Evolutionary conservation across 352 stramenopile genomes (phyloP), one percentile per base, ranked within the genome.

Genomic region (Phytophthora sp.): DNA sequence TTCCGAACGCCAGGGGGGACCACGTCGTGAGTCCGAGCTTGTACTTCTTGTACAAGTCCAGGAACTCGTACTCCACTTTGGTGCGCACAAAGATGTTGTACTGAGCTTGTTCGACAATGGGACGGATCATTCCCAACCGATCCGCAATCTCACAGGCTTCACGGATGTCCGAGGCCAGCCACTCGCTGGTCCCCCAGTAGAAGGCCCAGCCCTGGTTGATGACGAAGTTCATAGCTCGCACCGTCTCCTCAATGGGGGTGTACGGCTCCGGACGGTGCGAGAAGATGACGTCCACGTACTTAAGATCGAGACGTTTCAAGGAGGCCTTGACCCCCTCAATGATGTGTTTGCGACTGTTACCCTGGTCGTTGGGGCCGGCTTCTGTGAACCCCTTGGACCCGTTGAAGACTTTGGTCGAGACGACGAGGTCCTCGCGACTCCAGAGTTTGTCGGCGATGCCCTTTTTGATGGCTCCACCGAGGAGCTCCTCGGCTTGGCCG

Each of bases 231-330:
- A 93, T 91, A n/a, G 80, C 76, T 15, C 84, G 76, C 8, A 70
- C 62, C 6, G 45, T 70, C 41, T 91, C 85, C 51, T 91, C 80
- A 15, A 89, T 86, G 1, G 83, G 79, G 20, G 76, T 87, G 33
- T 54, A 59, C 9, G 75, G 69, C 46, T 91, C 81, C 15, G 72
- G 66, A 15, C 79, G 78, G 47, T 91, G 83, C 44, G 71, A 84
- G 50, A 88, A 91, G 39, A 89, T 66, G 2, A 91, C 55, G 35
- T 91, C 83, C 12, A 90, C 77, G 36, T 86, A 88, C 16, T 85
- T 71, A 7, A 76, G 60, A 12, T 73, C 63, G 21, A 89, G 38
- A 11, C 77, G 71, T 33, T 68, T 51, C 11, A 91, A 46, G 15
- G 77, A 82, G 0, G 72, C 46, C 15, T 68, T 74, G 31, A 69